Evolutionary conservation across 108 stramenopile genomes (phyloP).

Genomic region (Chaetoceros muelleri): DNA sequence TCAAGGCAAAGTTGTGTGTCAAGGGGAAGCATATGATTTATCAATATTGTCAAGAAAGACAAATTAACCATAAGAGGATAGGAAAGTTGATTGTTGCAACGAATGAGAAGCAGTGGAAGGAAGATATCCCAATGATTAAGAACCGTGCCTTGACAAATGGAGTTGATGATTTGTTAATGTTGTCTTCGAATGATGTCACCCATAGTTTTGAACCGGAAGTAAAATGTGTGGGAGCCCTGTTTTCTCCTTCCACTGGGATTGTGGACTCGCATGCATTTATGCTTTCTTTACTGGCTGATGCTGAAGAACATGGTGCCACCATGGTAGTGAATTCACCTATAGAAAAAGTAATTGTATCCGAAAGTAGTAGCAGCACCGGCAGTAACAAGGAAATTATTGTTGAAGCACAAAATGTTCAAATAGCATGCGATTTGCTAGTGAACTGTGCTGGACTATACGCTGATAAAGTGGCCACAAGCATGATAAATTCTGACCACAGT

Average conservation of each 20-base stretch:
- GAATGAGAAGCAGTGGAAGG: conserved; percentile 21
- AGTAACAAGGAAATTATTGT: conserved; percentile 13
- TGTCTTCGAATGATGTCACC: conserved; percentile 43
- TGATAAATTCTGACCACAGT: conserved; percentile 15
- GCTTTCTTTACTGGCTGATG: conserved; percentile 52
- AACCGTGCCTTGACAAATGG: conserved; percentile 42
- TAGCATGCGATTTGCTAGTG: conserved; percentile 50
- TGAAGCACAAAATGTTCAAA: conserved; percentile 29
- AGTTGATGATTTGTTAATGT: conserved; percentile 38
- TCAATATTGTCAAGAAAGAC: conserved; percentile 48
- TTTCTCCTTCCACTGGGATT: conserved; percentile 74
- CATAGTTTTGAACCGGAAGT: conserved; percentile 53
- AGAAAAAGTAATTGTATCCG: conserved; percentile 12
- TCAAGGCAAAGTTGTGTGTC: conserved; percentile 71
- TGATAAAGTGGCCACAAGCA: conserved; percentile 31
- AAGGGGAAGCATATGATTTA: conserved; percentile 59
- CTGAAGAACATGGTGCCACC: conserved; percentile 52
- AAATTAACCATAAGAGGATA: conserved; percentile 31
- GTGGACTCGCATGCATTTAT: conserved; percentile 66
- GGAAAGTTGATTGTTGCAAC: conserved; percentile 82
- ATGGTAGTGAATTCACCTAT: conserved; percentile 43
- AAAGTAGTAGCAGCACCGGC: neutral
- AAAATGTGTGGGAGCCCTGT: conserved; percentile 37
- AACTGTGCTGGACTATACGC: conserved; percentile 62
- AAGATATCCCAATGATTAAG: conserved; percentile 17